These are phyloP conservation scores for Cutaneotrichosporon sp. DNA, from an alignment of 1,284 basidiomycete genomes.

Conservation along the genomic window DNA sequence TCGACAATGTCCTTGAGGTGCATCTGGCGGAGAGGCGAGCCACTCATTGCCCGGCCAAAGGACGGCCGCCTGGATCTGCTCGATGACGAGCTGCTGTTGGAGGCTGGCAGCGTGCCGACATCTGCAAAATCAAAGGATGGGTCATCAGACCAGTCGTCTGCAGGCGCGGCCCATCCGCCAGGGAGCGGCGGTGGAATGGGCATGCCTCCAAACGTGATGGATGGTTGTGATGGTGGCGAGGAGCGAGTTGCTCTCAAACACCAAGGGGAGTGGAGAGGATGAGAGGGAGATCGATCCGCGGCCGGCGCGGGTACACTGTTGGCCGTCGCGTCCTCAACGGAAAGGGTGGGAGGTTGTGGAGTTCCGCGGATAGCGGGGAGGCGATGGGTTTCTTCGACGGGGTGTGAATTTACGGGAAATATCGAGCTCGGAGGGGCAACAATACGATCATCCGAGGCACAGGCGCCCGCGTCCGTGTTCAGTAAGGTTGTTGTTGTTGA, in stretches of 20 bases:
- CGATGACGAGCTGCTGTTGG: conserved; percentile 20
- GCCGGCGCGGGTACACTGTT: background rate
- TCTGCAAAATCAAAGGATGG: conserved; percentile 34
- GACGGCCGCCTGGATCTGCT: conserved; percentile 19
- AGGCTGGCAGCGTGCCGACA: conserved; percentile 19
- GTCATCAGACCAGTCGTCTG: conserved; percentile 43
- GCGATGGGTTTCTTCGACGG: too few species aligned
- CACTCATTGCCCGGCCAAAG: conserved; percentile 5
- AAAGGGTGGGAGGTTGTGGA: background rate
- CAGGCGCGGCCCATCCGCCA: conserved; percentile 21
- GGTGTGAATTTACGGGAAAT: too few species aligned
- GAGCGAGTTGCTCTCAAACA: too few species aligned
- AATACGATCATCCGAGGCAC: background rate
- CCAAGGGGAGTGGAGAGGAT: too few species aligned
- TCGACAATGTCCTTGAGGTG: conserved; percentile 21
- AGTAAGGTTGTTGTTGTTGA: background rate
- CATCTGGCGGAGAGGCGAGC: conserved; percentile 29
- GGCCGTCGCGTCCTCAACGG: too few species aligned
- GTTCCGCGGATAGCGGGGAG: too few species aligned
- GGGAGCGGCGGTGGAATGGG: conserved; percentile 27
- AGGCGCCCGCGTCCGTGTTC: background rate
- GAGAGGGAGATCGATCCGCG: background rate
- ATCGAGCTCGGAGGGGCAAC: too few species aligned
- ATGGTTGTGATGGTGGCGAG: background rate
- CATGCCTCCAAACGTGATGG: too few species aligned